phyloP scores from a whole-genome alignment of 768 basidiomycete genomes.

The Naganishia randhawae region DNA sequence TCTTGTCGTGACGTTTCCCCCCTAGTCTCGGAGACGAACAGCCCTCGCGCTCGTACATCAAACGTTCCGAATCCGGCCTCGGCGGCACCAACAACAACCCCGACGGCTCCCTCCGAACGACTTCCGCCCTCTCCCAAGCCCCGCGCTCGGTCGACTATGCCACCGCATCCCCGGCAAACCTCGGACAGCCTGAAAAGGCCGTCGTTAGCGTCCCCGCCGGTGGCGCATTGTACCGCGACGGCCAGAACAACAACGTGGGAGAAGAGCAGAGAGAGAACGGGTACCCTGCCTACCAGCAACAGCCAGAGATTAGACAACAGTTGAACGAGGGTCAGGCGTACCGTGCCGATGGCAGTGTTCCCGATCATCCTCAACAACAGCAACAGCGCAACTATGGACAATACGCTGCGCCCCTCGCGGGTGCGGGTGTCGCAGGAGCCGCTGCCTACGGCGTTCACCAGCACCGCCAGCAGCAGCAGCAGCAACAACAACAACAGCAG shows the following conservation, averaged over 20 bases:
- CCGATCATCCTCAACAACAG: constrained; percentile 27
- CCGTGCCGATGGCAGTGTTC: constrained; percentile 25
- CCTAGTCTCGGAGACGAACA: constrained; percentile 24
- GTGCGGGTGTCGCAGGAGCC: constrained; percentile 26
- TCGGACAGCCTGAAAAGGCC: constrained; percentile 20
- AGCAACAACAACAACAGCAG: constrained; percentile 35
- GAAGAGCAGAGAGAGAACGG: background rate
- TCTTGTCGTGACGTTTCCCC: background rate
- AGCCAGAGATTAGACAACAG: constrained; percentile 11
- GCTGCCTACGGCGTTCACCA: constrained; percentile 39
- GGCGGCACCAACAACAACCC: background rate
- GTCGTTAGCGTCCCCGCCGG: constrained; percentile 26
- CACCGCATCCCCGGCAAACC: constrained; percentile 21
- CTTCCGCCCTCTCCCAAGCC: background rate
- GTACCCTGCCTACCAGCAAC: background rate
- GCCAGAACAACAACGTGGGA: no score
- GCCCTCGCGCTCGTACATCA: constrained; percentile 31
- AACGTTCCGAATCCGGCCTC: constrained; percentile 5
- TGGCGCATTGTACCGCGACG: constrained; percentile 22
- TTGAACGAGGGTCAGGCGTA: constrained; percentile 30
- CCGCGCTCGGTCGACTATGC: constrained; percentile 20
- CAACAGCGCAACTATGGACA: constrained; percentile 19
- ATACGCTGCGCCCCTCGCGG: constrained; percentile 21
- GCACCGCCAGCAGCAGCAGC: constrained; percentile 38
- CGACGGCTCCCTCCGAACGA: constrained; percentile 13